A percentile compares a stretch with the other conserved stretches of the same genome.
Conservation (phyloP, 371 early-diverging fungal species). For the Blakeslea trispora region DNA sequence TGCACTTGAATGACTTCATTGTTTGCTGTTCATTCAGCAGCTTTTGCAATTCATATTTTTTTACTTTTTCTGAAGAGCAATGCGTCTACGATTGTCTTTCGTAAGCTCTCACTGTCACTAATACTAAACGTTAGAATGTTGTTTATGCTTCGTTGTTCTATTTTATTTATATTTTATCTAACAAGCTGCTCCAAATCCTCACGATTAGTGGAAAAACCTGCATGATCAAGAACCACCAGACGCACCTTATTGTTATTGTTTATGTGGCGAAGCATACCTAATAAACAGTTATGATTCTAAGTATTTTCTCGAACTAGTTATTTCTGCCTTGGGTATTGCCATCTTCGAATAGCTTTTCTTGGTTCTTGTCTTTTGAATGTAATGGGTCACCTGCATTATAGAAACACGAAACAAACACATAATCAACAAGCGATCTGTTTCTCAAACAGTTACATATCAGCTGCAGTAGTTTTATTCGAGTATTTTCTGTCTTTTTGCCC, state of each 20-base stretch:
- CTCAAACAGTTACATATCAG: conserved; percentile 17
- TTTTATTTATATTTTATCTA: conserved; percentile 21
- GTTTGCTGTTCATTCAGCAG: conserved; percentile 17
- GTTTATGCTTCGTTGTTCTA: conserved; percentile 20
- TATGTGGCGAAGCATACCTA: conserved; percentile 20
- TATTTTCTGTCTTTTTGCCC: conserved; percentile 25
- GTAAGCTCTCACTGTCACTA: conserved; percentile 17
- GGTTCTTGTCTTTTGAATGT: conserved; percentile 24
- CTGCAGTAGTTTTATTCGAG: conserved; percentile 23
- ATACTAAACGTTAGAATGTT: conserved; percentile 20
- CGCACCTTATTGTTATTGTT: conserved; percentile 17
- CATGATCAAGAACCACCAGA: conserved; percentile 21
- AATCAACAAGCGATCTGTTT: conserved; percentile 24
- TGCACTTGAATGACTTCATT: conserved; percentile 21
- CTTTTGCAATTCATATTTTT: conserved; percentile 16
- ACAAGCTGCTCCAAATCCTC: conserved; percentile 21
- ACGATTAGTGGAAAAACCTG: conserved; percentile 26
- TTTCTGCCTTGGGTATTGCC: conserved; percentile 22
- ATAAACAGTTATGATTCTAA: conserved; percentile 23
- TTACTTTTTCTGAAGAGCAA: conserved; percentile 22
- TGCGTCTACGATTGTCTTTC: conserved; percentile 19
- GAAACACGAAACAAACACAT: conserved; percentile 22
- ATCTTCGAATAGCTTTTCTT: conserved; percentile 20
- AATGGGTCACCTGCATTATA: conserved; percentile 22
- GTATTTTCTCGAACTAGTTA: conserved; percentile 22